Base-by-base conservation (phyloP, 2,329 filamentous ascomycete genomes). In the Exophiala dermatitidis region DNA sequence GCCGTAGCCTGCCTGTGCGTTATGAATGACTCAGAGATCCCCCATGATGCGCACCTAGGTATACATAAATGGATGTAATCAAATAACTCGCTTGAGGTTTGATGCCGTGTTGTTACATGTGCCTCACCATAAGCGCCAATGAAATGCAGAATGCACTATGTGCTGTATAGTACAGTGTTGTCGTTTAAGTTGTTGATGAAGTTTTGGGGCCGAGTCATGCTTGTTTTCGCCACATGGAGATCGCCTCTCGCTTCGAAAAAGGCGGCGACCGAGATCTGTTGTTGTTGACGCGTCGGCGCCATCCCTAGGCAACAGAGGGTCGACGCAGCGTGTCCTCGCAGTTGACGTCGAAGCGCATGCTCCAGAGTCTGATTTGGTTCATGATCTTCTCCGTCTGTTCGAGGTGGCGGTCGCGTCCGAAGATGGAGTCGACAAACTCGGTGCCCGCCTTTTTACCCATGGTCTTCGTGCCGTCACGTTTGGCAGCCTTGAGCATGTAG, bases 391-490 rank as follows among this genome's bases (percentile, higher is more conserved):
- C 89, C 1, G 91, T 96, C 71, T 84, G 84, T 69, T 90, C 84
- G 51, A 96, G 78, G 73, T 96, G 88, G 59, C 90, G 82, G 67
- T 97, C 91, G 59, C 86, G 84, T 61, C 90, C 91, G 65, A 97
- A 97, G 64, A 98, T 88, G 48, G 89, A 90, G 69, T 96, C 86
- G 65, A 98, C 91, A 65, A 98, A 97, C 74, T 96, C 90, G 63
- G 87, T 85, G 48, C 93, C 93, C 50, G 89, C 89, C 69, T 89
- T 91, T 77, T 90, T 90, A 67, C 90, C 91, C 71, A 97, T 87
- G 68, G 84, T 84, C 70, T 84, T 84, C 62, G 77, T 74, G 54
- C 72, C 78, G 71, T 88, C 79, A 57, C 74, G 80, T 78, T 89
- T 91, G 63, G 85, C 85, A 41, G 86, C 87, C 75, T 87, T 89